A percentile compares a stretch with the other conserved stretches of the same genome.
These are phyloP conservation scores for Hyphopichia burtonii DNA, from an alignment of 1,139 yeast species.

Conservation along the genomic window DNA sequence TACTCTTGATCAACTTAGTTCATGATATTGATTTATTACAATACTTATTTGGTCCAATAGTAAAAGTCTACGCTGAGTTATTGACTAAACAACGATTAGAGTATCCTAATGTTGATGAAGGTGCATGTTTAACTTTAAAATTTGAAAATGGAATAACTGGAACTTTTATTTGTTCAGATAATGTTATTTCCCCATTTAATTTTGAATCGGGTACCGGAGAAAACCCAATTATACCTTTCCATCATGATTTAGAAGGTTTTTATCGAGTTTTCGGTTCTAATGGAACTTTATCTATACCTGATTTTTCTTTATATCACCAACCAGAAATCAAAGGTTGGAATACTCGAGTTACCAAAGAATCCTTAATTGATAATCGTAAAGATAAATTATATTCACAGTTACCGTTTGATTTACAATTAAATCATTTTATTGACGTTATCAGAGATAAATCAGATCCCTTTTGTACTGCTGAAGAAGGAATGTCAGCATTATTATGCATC, in stretches of 20 bases:
- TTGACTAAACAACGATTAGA: slow-evolving; percentile 29
- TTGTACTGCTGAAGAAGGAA: slow-evolving; percentile 40
- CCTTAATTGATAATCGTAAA: slow-evolving; percentile 12
- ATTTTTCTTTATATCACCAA: slow-evolving; percentile 35
- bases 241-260: slow-evolving; percentile 28
- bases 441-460: slow-evolving; percentile 26
- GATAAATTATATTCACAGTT: slow-evolving; percentile 13
- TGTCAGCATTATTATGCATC: slow-evolving; percentile 30
- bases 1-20: slow-evolving; percentile 36
- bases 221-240: slow-evolving; percentile 37
- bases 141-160: slow-evolving; percentile 36
- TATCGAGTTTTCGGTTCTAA: slow-evolving; percentile 37
- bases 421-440: slow-evolving; percentile 37
- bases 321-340: slow-evolving; percentile 19
- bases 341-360: slow-evolving; percentile 12
- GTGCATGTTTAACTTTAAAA: slow-evolving; percentile 34
- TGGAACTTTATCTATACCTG: slow-evolving; percentile 41
- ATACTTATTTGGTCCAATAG: slow-evolving; percentile 38
- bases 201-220: slow-evolving; percentile 44
- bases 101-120: slow-evolving; percentile 37
- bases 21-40: slow-evolving; percentile 42
- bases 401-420: slow-evolving; percentile 35
- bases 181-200: slow-evolving; percentile 38
- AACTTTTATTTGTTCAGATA: slow-evolving; percentile 40
- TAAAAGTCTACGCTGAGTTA: slow-evolving; percentile 37